Base-by-base conservation (phyloP, 2,329 filamentous ascomycete genomes). In the Colletotrichum viniferum region DNA sequence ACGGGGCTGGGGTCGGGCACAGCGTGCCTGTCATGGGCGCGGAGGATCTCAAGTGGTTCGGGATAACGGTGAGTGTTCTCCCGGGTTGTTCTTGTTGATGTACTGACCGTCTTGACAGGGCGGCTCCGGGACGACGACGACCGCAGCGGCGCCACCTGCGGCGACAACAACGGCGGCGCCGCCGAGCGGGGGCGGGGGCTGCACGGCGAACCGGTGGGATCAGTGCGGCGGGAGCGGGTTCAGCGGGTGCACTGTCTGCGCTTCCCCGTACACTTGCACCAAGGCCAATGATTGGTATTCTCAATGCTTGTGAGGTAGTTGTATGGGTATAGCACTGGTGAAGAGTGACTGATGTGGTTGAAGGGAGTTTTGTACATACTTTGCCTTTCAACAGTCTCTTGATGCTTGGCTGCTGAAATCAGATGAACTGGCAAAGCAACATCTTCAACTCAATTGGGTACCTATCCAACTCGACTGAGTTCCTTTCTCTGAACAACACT, bases 1-100 rank as follows among this genome's bases (percentile, higher is more conserved):
- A 81, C 56, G 83, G 82, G 12, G 70, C 81, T 18, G 79, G 81
- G 18, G 80, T 84, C 5, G 81, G 81, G 1, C 83, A 84, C 24
- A 82, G 79, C 66, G 81, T 83, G 10, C 82, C 83, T 18, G 75
- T 79, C 2, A 81, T 83, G 66, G 76, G 81, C 71, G 80, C 81
- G 4, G 81, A 77, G 62, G 79, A 78, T 38, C 36, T 80, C 34
- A 71, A 74, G 71, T 80, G 79, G 78, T 81, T 81, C 32, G 79
- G 78, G 1, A 75, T 80, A 7, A 65, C 61, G 1, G 73, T 73
- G 63, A 18, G 73, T 16, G 1, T 16, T 3, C 12, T 14, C 14
- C 2, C 1, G 6, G 1, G 4, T 4, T 21, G 5, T n/a, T 32
- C 9, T 6, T 56, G 36, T 12, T 28, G 60, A 10, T n/a, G 28